Evolutionary conservation across 331 rosid species (phyloP).

Genomic region (Phaseolus coccineus): DNA sequence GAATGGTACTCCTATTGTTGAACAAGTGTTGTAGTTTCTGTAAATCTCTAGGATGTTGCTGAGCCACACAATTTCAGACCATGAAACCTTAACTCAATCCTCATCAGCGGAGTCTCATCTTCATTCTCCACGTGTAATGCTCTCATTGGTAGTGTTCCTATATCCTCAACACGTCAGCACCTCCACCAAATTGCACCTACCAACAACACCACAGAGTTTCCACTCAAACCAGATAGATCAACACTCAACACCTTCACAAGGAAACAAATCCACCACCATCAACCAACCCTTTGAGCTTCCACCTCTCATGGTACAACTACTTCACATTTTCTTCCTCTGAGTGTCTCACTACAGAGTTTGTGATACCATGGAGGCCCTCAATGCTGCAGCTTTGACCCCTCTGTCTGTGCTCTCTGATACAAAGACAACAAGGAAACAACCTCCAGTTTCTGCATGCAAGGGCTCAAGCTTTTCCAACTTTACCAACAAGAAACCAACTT

Average conservation of each 20-base stretch:
- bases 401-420: constrained; percentile 72
- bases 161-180: constrained; percentile 66
- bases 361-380: constrained; percentile 97
- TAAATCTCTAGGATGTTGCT: constrained; percentile 38
- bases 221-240: constrained; percentile 38
- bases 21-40: constrained; percentile 26
- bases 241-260: constrained; percentile 21
- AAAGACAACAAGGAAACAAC: constrained; percentile 55
- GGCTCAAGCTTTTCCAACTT: constrained; percentile 52
- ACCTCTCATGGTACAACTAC: constrained; percentile 57
- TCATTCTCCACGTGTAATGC: constrained; percentile 59
- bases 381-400: constrained; percentile 82
- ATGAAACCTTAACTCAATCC: constrained; percentile 36
- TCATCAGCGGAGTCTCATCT: constrained; percentile 64
- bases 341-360: constrained; percentile 34
- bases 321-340: constrained; percentile 40
- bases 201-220: constrained; percentile 51
- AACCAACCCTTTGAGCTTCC: constrained; percentile 30
- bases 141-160: constrained; percentile 46
- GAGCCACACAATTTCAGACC: constrained; percentile 70
- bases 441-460: constrained; percentile 54
- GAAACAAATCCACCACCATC: constrained; percentile 49
- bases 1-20: background rate
- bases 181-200: constrained; percentile 47
- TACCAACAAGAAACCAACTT: constrained; percentile 38